A percentile compares a stretch with the other conserved stretches of the same genome.
These are phyloP conservation scores for Arachis stenosperma DNA, from an alignment of 306 rosid genomes.

Conservation along the genomic window DNA sequence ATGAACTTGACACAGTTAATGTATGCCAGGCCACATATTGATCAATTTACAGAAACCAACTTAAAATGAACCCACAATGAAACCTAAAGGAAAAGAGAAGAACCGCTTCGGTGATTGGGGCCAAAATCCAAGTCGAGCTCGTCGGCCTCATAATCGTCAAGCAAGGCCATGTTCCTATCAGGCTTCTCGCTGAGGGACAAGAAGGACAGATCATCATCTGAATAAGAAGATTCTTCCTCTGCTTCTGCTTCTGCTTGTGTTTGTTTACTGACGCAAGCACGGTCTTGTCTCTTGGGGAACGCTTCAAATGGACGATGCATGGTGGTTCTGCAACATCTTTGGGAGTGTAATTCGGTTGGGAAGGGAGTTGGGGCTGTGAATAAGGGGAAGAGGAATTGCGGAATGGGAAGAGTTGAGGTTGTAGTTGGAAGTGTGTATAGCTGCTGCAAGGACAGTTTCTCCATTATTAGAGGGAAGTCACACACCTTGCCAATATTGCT, in stretches of 20 bases:
- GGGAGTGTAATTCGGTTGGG: conserved; percentile 39
- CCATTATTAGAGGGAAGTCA: conserved; percentile 47
- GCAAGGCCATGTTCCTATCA: conserved; percentile 68
- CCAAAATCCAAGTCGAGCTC: conserved; percentile 56
- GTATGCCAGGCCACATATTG: background rate
- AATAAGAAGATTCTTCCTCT: conserved; percentile 40
- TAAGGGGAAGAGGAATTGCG: conserved; percentile 15
- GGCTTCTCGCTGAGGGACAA: conserved; percentile 88
- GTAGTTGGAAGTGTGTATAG: background rate
- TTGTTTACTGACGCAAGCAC: conserved; percentile 35
- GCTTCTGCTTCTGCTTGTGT: background rate
- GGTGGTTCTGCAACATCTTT: conserved; percentile 13
- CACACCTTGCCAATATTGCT: background rate
- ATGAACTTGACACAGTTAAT: background rate
- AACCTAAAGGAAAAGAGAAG: conserved; percentile 14
- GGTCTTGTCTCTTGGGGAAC: conserved; percentile 21
- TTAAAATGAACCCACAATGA: background rate
- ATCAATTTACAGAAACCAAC: background rate
- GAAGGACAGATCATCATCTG: conserved; percentile 66
- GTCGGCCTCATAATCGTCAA: conserved; percentile 81
- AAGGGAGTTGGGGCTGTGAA: conserved; percentile 23
- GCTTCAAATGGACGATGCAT: conserved; percentile 36
- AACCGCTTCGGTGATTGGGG: conserved; percentile 84
- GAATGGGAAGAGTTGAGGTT: conserved; percentile 42
- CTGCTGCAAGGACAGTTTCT: conserved; percentile 56